These are phyloP conservation scores for Barnettozyma californica DNA, from an alignment of 805 yeast genomes.

Conservation along the genomic window DNA sequence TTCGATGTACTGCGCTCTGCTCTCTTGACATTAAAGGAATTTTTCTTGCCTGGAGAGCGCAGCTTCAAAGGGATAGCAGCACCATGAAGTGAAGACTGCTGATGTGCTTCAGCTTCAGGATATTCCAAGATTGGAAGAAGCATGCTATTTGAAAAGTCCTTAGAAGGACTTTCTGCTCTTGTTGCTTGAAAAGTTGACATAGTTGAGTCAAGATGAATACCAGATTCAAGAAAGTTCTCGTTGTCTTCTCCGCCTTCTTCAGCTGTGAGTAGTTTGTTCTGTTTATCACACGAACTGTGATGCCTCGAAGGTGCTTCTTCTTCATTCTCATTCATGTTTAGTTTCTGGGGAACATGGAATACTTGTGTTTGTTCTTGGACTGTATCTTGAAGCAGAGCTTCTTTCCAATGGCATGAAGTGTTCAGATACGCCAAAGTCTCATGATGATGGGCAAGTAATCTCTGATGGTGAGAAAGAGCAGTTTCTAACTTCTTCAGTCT, in stretches of 20 bases:
- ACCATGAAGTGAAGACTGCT: neutral
- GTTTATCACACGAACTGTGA: neutral
- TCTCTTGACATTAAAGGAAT: neutral
- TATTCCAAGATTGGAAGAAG: slow-evolving; percentile 1
- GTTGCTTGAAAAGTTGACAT: neutral
- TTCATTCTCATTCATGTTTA: neutral
- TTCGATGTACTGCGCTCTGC: neutral
- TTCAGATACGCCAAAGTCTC: neutral
- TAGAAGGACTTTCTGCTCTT: neutral
- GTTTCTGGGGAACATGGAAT: neutral
- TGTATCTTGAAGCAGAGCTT: neutral
- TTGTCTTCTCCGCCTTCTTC: neutral
- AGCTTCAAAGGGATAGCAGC: neutral
- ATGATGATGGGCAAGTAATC: neutral
- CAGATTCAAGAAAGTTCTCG: neutral
- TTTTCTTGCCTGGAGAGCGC: neutral
- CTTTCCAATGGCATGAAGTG: neutral
- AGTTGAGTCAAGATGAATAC: neutral
- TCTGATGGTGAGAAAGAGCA: neutral
- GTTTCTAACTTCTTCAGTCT: neutral
- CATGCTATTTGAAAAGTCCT: neutral
- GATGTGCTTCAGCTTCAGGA: neutral
- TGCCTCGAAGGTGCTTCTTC: neutral
- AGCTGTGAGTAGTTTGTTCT: neutral
- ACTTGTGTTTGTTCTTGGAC: neutral